Percentiles rank a stretch among this genome's conserved stretches.
These are phyloP conservation scores for Fusarium udum DNA, from an alignment of 2,329 filamentous ascomycete genomes.

Conservation along the genomic window DNA sequence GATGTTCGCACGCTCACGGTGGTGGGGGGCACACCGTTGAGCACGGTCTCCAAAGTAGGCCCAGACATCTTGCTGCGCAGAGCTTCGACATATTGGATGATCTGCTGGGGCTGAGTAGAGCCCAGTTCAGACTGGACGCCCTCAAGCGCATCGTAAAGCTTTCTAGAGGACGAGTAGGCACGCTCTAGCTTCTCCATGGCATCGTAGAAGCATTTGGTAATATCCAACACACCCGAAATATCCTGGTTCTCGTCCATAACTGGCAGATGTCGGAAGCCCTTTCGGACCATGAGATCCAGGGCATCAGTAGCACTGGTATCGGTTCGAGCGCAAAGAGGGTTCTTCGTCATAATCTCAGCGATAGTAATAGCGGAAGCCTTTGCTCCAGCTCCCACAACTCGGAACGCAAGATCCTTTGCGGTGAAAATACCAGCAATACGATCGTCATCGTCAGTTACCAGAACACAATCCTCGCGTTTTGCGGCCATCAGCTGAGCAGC, in stretches of 20 bases:
- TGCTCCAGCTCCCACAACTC: constrained; percentile 89
- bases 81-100: constrained; percentile 98
- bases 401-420: constrained; percentile 96
- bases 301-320: constrained; percentile 98
- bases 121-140: constrained; percentile 97
- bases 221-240: constrained; percentile 96
- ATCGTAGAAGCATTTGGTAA: constrained; percentile 99
- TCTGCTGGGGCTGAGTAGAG: constrained; percentile 95
- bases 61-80: constrained; percentile 97
- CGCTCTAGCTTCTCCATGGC: constrained; percentile 99
- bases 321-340: constrained; percentile 94
- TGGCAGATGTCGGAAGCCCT: constrained; percentile 95
- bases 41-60: constrained; percentile 91
- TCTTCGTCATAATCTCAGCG: constrained; percentile 99
- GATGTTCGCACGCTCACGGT: constrained; percentile 96
- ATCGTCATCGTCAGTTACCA: constrained; percentile 98
- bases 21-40: constrained; percentile 90
- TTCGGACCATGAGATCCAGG: constrained; percentile 96
- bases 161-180: constrained; percentile 96
- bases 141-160: constrained; percentile 96
- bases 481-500: constrained; percentile 98
- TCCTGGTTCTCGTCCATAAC: constrained; percentile 99
- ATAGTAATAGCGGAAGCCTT: constrained; percentile 93
- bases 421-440: constrained; percentile 99
- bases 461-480: constrained; percentile 96